Evolutionary conservation across 805 yeast species (phyloP), one percentile per base, ranked within the genome.

Genomic region (Teunomyces gatunensis): DNA sequence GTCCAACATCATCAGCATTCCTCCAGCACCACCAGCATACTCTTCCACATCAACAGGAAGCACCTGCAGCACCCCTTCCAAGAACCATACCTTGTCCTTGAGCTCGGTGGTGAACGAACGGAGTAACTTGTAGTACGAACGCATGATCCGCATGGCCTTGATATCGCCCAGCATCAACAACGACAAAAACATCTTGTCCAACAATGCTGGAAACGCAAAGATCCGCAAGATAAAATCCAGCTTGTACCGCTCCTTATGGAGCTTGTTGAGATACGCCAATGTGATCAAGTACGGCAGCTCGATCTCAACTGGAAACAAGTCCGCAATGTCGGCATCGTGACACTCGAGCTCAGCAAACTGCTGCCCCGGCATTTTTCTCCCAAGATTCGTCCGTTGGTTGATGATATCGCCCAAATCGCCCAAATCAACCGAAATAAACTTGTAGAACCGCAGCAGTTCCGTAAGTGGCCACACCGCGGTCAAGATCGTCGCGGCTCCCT

Each of bases 401-500:
- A 73, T 78, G 44, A 81, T 76, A 57, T 88, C 94, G 13, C 96
- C 96, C 48, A 92, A 71, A 64, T 91, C 97, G 44, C 95, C 87
- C 47, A 92, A 71, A 60, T 90, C 97, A 10, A 89, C 91, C n/a
- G 92, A 85, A 36, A 69, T 69, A 48, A 73, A 73, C 56, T 73
- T 72, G 58, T 73, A 71, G 56, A 73, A 73, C 18, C 78, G 51
- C 23, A 71, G 67, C 4, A 71, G 54, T 53, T 72, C 77, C 1
- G 77, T 70, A 46, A 90, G 71, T 3, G 96, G 97, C 90, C 97
- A 89, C n/a, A 91, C 96, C 0, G 97, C 96, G 1, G 96, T 87
- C 44, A 92, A 73, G 46, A 92, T 92, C 0, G 97, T 91, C 5
- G 97, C 97, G 0, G 97, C 96, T 28, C 97, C 98, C 57, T 94